A percentile compares a stretch with the other conserved stretches of the same genome.
phyloP scores from a whole-genome alignment of 2,329 filamentous ascomycete species.

The Bipolaris victoriae region DNA sequence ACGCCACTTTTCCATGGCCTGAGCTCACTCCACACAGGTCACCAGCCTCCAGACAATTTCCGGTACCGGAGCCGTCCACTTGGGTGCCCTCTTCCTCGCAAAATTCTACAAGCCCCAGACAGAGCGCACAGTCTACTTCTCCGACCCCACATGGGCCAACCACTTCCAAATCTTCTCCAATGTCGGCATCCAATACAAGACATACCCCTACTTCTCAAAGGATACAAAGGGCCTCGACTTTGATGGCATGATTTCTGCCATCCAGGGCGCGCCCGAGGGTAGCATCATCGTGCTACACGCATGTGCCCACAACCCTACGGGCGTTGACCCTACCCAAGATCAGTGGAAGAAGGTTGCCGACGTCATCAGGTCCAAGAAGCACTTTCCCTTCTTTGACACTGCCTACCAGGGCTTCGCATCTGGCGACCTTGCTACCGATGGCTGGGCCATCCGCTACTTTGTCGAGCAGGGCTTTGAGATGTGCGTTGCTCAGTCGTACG shows the following conservation, averaged over 20 bases:
- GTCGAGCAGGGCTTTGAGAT: constrained; percentile 84
- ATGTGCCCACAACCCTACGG: constrained; percentile 97
- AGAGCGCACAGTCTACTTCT: constrained; percentile 82
- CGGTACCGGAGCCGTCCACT: constrained; percentile 91
- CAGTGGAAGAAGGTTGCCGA: constrained; percentile 92
- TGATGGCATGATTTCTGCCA: constrained; percentile 77
- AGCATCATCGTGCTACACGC: constrained; percentile 92
- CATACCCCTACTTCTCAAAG: constrained; percentile 94
- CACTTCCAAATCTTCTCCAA: constrained; percentile 99
- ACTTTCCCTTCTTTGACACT: constrained; percentile 98
- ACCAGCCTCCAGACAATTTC: constrained; percentile 93
- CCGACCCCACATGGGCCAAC: constrained; percentile 96
- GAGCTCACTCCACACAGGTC: constrained; percentile 54
- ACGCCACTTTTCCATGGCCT: constrained; percentile 29
- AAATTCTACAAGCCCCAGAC: constrained; percentile 77
- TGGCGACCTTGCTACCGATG: constrained; percentile 82
- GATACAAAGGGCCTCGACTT: constrained; percentile 91
- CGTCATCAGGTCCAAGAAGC: constrained; percentile 75
- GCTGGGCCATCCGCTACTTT: constrained; percentile 93
- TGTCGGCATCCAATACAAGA: constrained; percentile 75
- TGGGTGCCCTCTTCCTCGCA: constrained; percentile 90
- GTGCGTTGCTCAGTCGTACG: constrained; percentile 60
- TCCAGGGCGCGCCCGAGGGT: constrained; percentile 72
- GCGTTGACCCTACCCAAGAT: constrained; percentile 89
- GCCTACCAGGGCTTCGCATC: constrained; percentile 99